Evolutionary conservation across 129 eudicot genomes (phyloP), one percentile per base, ranked within the genome.

Genomic region (Calendula officinalis): DNA sequence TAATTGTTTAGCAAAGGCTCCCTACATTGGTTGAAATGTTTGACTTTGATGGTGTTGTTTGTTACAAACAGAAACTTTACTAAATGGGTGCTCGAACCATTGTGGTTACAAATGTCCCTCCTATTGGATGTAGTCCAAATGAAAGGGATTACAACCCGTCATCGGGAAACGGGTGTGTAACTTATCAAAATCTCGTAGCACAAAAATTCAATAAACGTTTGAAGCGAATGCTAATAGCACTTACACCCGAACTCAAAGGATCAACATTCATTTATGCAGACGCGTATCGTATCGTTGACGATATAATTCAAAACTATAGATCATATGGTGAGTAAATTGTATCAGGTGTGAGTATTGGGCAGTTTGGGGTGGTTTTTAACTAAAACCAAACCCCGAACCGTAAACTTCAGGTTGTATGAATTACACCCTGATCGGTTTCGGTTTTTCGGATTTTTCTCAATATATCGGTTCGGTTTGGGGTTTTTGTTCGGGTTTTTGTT

Each of bases 101-200:
- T 35, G 36, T 68, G 0, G 74, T 68, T 17, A 15, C 74, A 3
- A 56, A 68, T 35, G 6, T 48, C 57, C 74, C 74, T 17, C 74
- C 74, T 1, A 44, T 68, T 12, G 74, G 74, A 56, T 68, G 74
- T 45, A 43, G 64, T 47, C 74, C 74, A 3, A 44, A 68, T 56
- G 37, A 45, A 44, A 68, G 74, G 36, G 74, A 68, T 56, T 60
- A 43, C 39, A 45, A 56, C 55, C 65, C 47, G 15, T 56, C 63
- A 35, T 56, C 74, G 1, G 65, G 38, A 34, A 8, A 16, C 9
- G 56, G 15, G 1, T 68, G 65, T 44, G 65, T 45, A 34, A 65
- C 74, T 22, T 56, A 10, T 34, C 74, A 46, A 34, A 68, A 68
- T 22, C 13, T 33, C 8, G 3, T 68, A 33, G 65, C 74, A 33